Percentiles rank a stretch among this genome's conserved stretches.
Evolutionary conservation across 306 rosid species (phyloP).

Genomic region (Glycyrrhiza uralensis): DNA sequence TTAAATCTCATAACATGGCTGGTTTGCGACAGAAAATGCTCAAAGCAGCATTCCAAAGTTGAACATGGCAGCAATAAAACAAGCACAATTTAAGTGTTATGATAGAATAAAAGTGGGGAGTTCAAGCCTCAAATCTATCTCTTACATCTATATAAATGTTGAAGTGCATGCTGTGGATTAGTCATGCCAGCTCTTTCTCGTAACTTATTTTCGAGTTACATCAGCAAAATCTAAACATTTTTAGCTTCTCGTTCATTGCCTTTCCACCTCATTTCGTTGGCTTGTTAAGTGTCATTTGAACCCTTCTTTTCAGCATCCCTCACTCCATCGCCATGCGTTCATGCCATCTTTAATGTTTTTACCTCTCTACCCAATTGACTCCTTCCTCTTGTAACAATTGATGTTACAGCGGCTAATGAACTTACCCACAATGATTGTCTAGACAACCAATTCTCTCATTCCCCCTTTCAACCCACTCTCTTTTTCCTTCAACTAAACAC

Average conservation of each 20-base stretch:
- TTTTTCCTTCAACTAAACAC: too few relatives aligned
- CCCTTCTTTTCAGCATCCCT: neutral
- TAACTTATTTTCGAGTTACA: neutral
- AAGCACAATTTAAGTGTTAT: too few relatives aligned
- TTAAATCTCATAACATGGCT: neutral
- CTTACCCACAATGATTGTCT: too few relatives aligned
- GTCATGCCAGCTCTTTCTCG: neutral
- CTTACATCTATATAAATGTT: neutral
- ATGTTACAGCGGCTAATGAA: too few relatives aligned
- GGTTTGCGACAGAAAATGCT: neutral
- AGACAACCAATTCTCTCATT: too few relatives aligned
- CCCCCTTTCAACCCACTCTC: too few relatives aligned
- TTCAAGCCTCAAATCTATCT: too few relatives aligned
- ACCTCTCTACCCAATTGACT: neutral
- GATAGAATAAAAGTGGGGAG: too few relatives aligned
- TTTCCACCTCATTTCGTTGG: neutral
- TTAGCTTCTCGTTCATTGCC: neutral
- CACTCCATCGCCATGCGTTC: too few relatives aligned
- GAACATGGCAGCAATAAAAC: too few relatives aligned
- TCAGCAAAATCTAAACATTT: neutral
- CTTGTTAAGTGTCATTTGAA: neutral
- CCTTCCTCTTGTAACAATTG: too few relatives aligned
- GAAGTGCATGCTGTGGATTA: neutral
- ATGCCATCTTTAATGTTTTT: neutral
- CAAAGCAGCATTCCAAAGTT: neutral